Conservation (phyloP, 2,329 filamentous ascomycete species). For the Penicillium sp. region DNA sequence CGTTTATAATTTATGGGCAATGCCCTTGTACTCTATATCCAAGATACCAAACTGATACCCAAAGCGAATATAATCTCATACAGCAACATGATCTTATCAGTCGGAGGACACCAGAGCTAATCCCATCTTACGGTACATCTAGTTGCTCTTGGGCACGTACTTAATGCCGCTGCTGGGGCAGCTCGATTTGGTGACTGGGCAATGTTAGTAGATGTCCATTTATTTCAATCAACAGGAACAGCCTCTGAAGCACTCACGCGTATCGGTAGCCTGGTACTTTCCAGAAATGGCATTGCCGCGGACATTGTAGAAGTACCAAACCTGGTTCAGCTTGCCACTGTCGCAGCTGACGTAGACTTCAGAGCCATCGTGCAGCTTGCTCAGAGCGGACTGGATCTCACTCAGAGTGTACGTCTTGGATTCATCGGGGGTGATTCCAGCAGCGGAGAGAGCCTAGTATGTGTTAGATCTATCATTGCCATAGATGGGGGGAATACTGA, state of each 20-base stretch:
- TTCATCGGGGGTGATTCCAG: slow-evolving; percentile 58
- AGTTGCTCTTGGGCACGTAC: slow-evolving; percentile 63
- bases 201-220: neutral
- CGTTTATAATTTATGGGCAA: slow-evolving; percentile 1
- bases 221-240: neutral
- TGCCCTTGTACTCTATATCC: slow-evolving; percentile 5
- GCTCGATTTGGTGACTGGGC: slow-evolving; percentile 50
- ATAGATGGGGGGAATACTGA: too few relatives aligned
- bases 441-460: slow-evolving; percentile 54
- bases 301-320: slow-evolving; percentile 60
- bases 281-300: slow-evolving; percentile 64
- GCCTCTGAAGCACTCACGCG: slow-evolving; percentile 38
- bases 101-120: neutral
- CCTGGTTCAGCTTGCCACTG: slow-evolving; percentile 54
- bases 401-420: slow-evolving; percentile 56
- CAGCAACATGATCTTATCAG: neutral
- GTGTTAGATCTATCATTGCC: neutral
- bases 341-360: slow-evolving; percentile 57
- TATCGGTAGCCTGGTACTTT: slow-evolving; percentile 61
- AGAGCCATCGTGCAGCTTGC: slow-evolving; percentile 52
- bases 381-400: slow-evolving; percentile 57
- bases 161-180: slow-evolving; percentile 68
- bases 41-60: slow-evolving; percentile 9
- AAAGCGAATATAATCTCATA: slow-evolving; percentile 7
- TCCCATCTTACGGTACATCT: neutral